phyloP scores from a whole-genome alignment of 2,329 filamentous ascomycete species.

The Cylindrodendrum hubeiense region DNA sequence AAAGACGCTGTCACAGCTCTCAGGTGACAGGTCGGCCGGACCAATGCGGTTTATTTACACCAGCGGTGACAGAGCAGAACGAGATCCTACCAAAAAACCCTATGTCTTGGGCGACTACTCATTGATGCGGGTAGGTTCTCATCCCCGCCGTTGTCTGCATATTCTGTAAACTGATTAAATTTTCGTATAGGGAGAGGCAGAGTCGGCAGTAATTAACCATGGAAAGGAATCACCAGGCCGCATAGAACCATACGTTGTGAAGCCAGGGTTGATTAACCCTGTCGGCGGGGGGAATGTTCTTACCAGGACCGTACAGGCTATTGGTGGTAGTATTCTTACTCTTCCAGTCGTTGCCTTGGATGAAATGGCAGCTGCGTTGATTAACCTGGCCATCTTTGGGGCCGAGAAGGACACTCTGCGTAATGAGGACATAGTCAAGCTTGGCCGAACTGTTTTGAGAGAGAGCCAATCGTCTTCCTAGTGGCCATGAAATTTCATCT shows the following conservation, averaged over 20 bases:
- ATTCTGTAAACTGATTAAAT: neutral
- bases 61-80: constrained; percentile 58
- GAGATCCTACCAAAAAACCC: constrained; percentile 59
- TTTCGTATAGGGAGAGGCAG: constrained; percentile 58
- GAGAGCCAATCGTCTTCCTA: neutral
- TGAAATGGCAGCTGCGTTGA: constrained; percentile 56
- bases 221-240: constrained; percentile 52
- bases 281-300: constrained; percentile 6
- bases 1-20: constrained; percentile 50
- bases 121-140: constrained; percentile 59
- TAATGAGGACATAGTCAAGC: constrained; percentile 57
- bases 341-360: constrained; percentile 51
- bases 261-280: constrained; percentile 56
- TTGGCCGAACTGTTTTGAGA: constrained; percentile 41
- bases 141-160: neutral
- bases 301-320: constrained; percentile 21
- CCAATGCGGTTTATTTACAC: constrained; percentile 63
- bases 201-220: constrained; percentile 56
- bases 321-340: constrained; percentile 32
- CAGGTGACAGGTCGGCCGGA: constrained; percentile 32
- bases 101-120: constrained; percentile 54
- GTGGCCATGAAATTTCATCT: neutral
- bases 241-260: constrained; percentile 55
- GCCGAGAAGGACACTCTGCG: constrained; percentile 59
- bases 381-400: constrained; percentile 59